Evolutionary conservation across 202 grass and related monocot species (phyloP), one percentile per base, ranked within the genome.

Genomic region (Alloteropsis angusta): DNA sequence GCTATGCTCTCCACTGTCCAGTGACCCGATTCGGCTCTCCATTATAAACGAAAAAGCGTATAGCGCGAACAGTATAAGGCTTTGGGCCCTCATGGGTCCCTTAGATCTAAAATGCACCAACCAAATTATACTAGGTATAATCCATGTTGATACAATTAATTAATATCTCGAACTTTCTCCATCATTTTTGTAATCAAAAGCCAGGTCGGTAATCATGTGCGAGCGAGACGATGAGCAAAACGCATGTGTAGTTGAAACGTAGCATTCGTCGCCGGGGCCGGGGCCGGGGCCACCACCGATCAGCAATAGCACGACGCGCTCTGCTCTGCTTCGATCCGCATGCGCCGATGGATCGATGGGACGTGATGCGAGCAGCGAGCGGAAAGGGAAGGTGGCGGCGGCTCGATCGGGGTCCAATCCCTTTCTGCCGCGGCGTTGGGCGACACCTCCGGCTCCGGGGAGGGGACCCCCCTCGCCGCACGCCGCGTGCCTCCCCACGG

Each of bases 401-500:
- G 56, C 43, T 10, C 8, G 19, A 14, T 1, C 18, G 30, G 45
- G 45, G 44, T 4, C 1, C 30, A 21, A 6, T 18, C 30, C 56
- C 5, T 84, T 60, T 61, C 22, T 80, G 76, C 48, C 48, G 74
- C 73, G 22, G 30, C 6, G 63, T 16, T 76, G 16, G 45, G 32
- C 52, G 15, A 9, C 72, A 76, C 26, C 63, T 60, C 73, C 25
- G 10, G 19, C 28, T 41, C 17, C 34, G 47, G 68, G 76, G 60
- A 47, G 47, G 68, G 76, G 60, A 47, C 76, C 61, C n/a, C n/a
- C 78, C 84, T 21, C 54, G 45, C 65, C 1, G 57, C 79, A 87
- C 79, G 85, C 79, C 13, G 65, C 57, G 56, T 82, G 78, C 85
- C 72, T 65, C 79, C 84, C 70, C 23, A 2, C 5, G 2, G 28